These are phyloP conservation scores for Smallanthus sonchifolius DNA, from an alignment of 129 eudicot genomes.

Conservation along the genomic window DNA sequence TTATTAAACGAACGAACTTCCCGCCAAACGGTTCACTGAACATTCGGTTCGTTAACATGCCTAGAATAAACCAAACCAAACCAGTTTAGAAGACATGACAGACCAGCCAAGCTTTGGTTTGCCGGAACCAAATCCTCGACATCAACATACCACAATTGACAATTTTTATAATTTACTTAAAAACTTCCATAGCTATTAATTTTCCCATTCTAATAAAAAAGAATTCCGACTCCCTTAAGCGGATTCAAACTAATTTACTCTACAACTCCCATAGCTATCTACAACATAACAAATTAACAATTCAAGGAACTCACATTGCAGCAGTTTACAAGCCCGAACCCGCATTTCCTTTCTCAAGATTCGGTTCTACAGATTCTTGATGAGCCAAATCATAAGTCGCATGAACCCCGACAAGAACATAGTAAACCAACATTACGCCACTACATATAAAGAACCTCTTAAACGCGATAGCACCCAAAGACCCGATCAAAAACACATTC, in stretches of 20 bases:
- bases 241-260: not conserved
- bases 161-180: no score
- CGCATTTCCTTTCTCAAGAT: constrained; percentile 37
- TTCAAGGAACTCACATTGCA: not conserved
- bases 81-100: no score
- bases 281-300: not conserved
- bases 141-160: no score
- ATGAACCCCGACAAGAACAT: constrained; percentile 70
- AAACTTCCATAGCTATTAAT: not conserved
- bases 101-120: no score
- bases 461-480: constrained; percentile 56
- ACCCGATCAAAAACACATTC: constrained; percentile 71
- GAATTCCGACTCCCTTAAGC: not conserved
- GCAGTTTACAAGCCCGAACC: not conserved
- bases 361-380: constrained; percentile 19
- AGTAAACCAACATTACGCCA: constrained; percentile 70
- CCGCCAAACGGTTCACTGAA: no score
- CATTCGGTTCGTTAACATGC: no score
- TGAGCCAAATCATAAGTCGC: constrained; percentile 87
- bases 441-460: constrained; percentile 72
- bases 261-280: not conserved
- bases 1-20: no score
- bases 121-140: no score
- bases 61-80: no score
- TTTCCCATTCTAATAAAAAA: not conserved